Base-by-base conservation (phyloP, 2,329 filamentous ascomycete species). In the Fusarium sp. region DNA sequence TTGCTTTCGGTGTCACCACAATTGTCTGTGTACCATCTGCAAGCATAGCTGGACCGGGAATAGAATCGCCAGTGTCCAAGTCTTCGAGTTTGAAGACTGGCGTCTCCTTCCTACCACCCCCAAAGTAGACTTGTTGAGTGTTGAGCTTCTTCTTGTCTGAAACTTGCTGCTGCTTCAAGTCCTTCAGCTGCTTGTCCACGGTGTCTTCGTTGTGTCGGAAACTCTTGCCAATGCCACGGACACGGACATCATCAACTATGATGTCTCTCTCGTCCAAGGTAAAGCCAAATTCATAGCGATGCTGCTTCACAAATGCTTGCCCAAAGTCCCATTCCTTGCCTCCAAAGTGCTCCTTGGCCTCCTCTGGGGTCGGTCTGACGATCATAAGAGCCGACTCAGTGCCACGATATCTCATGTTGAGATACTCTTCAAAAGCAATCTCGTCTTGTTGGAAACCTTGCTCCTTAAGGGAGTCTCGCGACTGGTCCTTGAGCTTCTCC, bases 341-440 rank as follows among this genome's bases (percentile, higher is more conserved):
- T 24, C 75, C 80, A 63, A 85, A 90, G 12, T 83, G 79, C 35
- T 83, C 81, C 57, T 86, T 78, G 0, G 82, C 82, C 53, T 91
- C 88, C 46, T 87, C 84, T 34, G 83, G 77, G 3, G 77, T 83
- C 0, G 93, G 92, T 75, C 90, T 92, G 64, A 95, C 79, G 43
- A 96, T 87, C 93, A 97, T 97, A 38, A 97, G 82, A 1, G 93
- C 91, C 7, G 92, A 96, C 73, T 97, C 93, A 0, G 93, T 97
- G 10, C 93, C 93, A 32, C 92, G 86, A 71, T 97, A 97, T 54
- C 93, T 83, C 89, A 97, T 93, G 73, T 97, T 97, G 53, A 98
- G 85, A 71, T 97, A 97, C 73, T 96, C 91, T 73, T 97, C 93
- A 70, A 94, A 96, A 0, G 88, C 83, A 24, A 97, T 91, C 29